phyloP scores from a whole-genome alignment of 2,329 filamentous ascomycete species.

The Colletotrichum paranaense region DNA sequence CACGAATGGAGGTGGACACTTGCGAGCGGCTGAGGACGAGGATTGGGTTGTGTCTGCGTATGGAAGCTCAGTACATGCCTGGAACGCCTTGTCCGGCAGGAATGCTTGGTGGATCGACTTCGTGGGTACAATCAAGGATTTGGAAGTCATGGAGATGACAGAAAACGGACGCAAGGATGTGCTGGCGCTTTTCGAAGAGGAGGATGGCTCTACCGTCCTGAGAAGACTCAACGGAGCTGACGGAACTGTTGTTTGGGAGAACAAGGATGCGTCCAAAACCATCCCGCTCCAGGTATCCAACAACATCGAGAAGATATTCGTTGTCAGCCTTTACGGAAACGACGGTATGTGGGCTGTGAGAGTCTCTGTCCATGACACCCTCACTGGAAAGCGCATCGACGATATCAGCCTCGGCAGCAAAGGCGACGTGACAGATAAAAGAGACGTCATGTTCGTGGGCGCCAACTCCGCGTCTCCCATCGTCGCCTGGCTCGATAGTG shows the following conservation, averaged over 20 bases:
- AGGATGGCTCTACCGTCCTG: conserved; percentile 67
- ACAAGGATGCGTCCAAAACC: conserved; percentile 75
- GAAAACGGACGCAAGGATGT: conserved; percentile 76
- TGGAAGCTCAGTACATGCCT: conserved; percentile 78
- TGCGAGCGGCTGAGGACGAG: conserved; percentile 83
- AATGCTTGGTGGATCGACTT: conserved; percentile 79
- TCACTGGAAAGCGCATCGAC: conserved; percentile 77
- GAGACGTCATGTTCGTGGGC: conserved; percentile 79
- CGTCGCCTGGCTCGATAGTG: conserved; percentile 78
- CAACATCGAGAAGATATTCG: conserved; percentile 77
- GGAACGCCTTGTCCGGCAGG: conserved; percentile 86
- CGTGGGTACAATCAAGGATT: conserved; percentile 68
- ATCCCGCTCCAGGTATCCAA: conserved; percentile 80
- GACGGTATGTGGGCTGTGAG: conserved; percentile 80
- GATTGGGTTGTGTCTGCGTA: conserved; percentile 80
- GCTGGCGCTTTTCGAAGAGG: conserved; percentile 73
- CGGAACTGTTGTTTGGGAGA: conserved; percentile 84
- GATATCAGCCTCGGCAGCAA: conserved; percentile 81
- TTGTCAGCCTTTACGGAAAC: conserved; percentile 79
- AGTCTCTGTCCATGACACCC: conserved; percentile 77
- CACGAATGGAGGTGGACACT: conserved; percentile 59
- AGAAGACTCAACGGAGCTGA: conserved; percentile 78
- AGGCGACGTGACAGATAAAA: conserved; percentile 72
- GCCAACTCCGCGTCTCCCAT: conserved; percentile 81
- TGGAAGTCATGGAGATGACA: conserved; percentile 82